Base-by-base conservation (phyloP, 2,329 filamentous ascomycete genomes). In the Shiraia sp. region DNA sequence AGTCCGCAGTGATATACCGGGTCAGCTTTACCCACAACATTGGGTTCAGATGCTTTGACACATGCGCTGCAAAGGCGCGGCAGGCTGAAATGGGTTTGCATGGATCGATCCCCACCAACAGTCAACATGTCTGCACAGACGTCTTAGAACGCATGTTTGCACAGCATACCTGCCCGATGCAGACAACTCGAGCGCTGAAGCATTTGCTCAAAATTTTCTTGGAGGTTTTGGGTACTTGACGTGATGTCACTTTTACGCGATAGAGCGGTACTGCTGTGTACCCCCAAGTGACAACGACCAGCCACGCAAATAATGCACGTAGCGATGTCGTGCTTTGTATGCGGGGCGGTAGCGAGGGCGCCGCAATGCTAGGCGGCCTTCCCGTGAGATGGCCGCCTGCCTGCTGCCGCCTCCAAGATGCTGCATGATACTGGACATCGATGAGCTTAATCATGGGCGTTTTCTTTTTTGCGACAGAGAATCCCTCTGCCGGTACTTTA, bases 241-340 rank as follows among this genome's bases (percentile, higher is more conserved):
- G 51, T 43, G 53, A 52, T 55, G 30, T 54, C 39, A 55, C 51
- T 57, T n/a, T 50, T 23, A 56, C 35, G 51, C 46, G 37, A 53
- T 63, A 44, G 48, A 44, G 45, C 45, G 15, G 54, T 48, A 51
- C 56, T 66, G 57, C 55, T 57, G 61, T 59, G 60, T 55, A 54
- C 53, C 59, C 52, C 54, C 41, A 57, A 53, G 51, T 40, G 45
- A 55, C 52, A 44, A 47, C 35, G 55, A 56, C 59, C 25, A 51
- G 47, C 59, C 40, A 56, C 52, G 52, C 58, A 58, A 51, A 41
- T 43, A 50, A 65, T 53, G 63, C 62, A 64, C 32, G 59, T 41
- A 62, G 41, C 40, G 55, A 68, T 68, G 63, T 66, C 61, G 62
- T 67, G 64, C 65, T 51, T 60, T 51, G 38, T 52, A 60, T 60